phyloP scores from a whole-genome alignment of 371 early-diverging fungal species.

The Mucor irregularis region DNA sequence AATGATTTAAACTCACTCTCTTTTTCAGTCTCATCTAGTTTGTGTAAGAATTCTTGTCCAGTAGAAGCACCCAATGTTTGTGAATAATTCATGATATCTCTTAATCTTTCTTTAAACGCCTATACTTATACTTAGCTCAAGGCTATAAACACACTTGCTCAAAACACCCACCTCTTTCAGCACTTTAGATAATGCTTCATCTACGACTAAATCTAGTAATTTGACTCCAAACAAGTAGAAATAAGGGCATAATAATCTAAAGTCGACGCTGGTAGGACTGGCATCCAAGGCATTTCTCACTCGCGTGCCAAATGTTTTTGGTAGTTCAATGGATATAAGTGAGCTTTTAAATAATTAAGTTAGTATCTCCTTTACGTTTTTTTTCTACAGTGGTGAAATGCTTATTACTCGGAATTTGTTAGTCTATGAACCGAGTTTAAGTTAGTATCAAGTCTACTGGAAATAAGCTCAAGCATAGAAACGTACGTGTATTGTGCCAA shows the following conservation, averaged over 20 bases:
- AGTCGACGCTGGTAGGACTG: slow-evolving; percentile 39
- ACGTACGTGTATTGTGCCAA: slow-evolving; percentile 42
- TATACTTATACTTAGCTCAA: not conserved
- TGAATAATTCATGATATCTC: slow-evolving; percentile 43
- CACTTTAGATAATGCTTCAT: slow-evolving; percentile 26
- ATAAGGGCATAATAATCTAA: slow-evolving; percentile 39
- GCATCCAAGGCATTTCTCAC: slow-evolving; percentile 48
- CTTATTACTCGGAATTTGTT: too few species aligned
- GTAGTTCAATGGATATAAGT: slow-evolving; percentile 38
- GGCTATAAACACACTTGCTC: not conserved
- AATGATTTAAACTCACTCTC: slow-evolving; percentile 32
- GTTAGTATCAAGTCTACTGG: slow-evolving; percentile 3
- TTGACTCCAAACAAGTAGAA: slow-evolving; percentile 46
- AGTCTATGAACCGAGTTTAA: too few species aligned
- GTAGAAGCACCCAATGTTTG: slow-evolving; percentile 28
- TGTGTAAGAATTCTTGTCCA: slow-evolving; percentile 42
- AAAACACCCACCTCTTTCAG: slow-evolving; percentile 28
- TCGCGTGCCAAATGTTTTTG: slow-evolving; percentile 37
- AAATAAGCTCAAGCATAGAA: not conserved
- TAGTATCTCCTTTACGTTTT: too few species aligned
- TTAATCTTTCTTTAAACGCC: slow-evolving; percentile 39
- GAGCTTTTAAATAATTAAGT: slow-evolving; percentile 14
- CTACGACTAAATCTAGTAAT: slow-evolving; percentile 34
- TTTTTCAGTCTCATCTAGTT: slow-evolving; percentile 50
- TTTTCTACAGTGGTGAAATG: too few species aligned